Evolutionary conservation across 2,329 filamentous ascomycete species (phyloP).

Genomic region (Talaromyces sp.): DNA sequence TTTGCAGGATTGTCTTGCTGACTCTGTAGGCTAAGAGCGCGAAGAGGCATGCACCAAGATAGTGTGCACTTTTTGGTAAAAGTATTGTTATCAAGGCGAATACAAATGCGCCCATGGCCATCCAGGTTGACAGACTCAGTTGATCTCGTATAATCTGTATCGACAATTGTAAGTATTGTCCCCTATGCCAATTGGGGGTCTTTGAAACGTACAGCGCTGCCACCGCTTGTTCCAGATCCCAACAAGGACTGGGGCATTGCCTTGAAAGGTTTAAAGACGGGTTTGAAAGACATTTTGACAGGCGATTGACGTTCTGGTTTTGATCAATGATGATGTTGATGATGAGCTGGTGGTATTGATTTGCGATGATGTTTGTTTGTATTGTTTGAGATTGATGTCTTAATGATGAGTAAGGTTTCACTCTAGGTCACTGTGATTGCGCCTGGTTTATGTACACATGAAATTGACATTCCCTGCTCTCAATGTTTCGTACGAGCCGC

Average conservation of each 20-base stretch:
- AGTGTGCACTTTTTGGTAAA: slow-evolving; percentile 9
- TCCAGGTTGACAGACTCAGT: slow-evolving; percentile 19
- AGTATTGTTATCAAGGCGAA: slow-evolving; percentile 9
- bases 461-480: not conserved
- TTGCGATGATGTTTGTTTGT: not conserved
- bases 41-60: not conserved
- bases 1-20: slow-evolving; percentile 3
- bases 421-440: not conserved
- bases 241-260: not conserved
- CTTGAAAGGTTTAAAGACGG: slow-evolving; percentile 1
- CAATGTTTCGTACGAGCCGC: not conserved
- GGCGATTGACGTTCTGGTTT: not conserved
- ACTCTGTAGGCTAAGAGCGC: slow-evolving; percentile 1
- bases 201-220: not conserved
- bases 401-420: not conserved
- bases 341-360: not conserved
- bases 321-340: too few relatives aligned
- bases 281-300: slow-evolving; percentile 4
- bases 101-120: slow-evolving; percentile 19
- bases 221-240: not conserved
- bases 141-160: slow-evolving; percentile 19
- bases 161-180: not conserved
- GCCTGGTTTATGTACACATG: not conserved
- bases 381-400: not conserved
- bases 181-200: not conserved